Evolutionary conservation across 2,329 filamentous ascomycete genomes (phyloP).

Genomic region (Sarocladiaceae sp.): DNA sequence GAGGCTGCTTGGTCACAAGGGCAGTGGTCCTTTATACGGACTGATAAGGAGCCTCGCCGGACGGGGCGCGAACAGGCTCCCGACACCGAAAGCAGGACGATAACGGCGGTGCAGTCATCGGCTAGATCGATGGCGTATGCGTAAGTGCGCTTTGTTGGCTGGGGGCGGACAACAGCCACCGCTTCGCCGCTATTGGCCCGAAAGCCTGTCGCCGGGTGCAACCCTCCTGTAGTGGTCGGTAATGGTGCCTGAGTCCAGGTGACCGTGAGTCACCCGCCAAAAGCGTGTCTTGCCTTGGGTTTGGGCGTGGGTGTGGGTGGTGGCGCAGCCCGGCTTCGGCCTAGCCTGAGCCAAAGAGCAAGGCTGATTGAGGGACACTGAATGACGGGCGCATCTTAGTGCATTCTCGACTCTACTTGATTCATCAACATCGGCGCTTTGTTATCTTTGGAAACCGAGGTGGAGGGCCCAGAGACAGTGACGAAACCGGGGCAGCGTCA

Average conservation of each 20-base stretch:
- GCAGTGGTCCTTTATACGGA: slow-evolving; percentile 1
- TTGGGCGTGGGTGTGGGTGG: not conserved
- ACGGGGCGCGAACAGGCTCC: not conserved
- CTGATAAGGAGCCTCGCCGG: slow-evolving; percentile 3
- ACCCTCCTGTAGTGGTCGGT: not conserved
- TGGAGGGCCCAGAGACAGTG: not conserved
- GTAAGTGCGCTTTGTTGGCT: too few relatives aligned
- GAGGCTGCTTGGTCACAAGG: slow-evolving; percentile 6
- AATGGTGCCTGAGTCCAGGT: slow-evolving; percentile 6
- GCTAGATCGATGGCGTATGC: slow-evolving; percentile 6
- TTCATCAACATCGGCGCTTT: not conserved
- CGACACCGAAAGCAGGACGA: slow-evolving; percentile 7
- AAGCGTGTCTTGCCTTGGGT: not conserved
- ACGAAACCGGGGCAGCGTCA: slow-evolving; percentile 2
- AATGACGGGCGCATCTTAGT: not conserved
- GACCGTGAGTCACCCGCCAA: slow-evolving; percentile 8
- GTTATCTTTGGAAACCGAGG: slow-evolving; percentile 8
- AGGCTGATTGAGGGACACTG: slow-evolving; percentile 8
- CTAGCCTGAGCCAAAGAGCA: not conserved
- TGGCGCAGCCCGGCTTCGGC: slow-evolving; percentile 9
- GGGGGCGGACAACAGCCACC: not conserved
- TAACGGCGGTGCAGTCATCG: slow-evolving; percentile 7
- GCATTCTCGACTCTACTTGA: not conserved
- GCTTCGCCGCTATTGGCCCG: not conserved
- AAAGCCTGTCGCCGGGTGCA: not conserved